phyloP scores from a whole-genome alignment of 805 yeast genomes.

The Isabelozyma pseudorhagii region DNA sequence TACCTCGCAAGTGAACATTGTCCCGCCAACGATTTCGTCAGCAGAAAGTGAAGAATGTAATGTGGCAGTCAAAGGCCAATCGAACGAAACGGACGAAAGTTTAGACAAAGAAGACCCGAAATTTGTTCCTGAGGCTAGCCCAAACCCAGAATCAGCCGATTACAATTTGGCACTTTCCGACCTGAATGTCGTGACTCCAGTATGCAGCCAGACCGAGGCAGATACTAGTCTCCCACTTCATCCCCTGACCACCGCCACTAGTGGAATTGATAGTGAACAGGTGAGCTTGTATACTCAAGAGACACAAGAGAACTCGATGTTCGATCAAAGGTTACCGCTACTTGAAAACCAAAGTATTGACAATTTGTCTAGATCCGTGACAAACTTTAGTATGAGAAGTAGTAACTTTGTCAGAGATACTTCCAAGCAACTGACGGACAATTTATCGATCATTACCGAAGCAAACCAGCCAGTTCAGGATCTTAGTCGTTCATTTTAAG shows the following conservation, averaged over 20 bases:
- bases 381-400: constrained; percentile 1
- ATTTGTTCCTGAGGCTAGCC: constrained; percentile 3
- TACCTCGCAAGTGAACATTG: not conserved
- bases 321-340: constrained; percentile 24
- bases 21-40: not conserved
- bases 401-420: not conserved
- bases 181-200: not conserved
- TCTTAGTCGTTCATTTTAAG: constrained; percentile 19
- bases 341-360: constrained; percentile 19
- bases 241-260: not conserved
- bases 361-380: constrained; percentile 7
- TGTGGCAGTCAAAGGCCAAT: not conserved
- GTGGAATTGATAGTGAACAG: constrained; percentile 10
- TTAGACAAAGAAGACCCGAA: not conserved
- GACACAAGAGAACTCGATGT: constrained; percentile 13
- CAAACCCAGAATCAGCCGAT: constrained; percentile 5
- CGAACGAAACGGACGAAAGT: not conserved
- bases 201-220: not conserved
- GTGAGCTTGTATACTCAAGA: constrained; percentile 13
- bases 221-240: not conserved
- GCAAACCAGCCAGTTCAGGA: constrained; percentile 11
- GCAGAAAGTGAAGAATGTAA: not conserved
- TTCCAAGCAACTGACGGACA: constrained; percentile 19
- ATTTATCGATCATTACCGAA: constrained; percentile 18
- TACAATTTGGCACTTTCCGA: not conserved